A percentile compares a stretch with the other conserved stretches of the same genome.
Conservation (phyloP, 2,329 filamentous ascomycete genomes). For the Penicillium brevicompactum region DNA sequence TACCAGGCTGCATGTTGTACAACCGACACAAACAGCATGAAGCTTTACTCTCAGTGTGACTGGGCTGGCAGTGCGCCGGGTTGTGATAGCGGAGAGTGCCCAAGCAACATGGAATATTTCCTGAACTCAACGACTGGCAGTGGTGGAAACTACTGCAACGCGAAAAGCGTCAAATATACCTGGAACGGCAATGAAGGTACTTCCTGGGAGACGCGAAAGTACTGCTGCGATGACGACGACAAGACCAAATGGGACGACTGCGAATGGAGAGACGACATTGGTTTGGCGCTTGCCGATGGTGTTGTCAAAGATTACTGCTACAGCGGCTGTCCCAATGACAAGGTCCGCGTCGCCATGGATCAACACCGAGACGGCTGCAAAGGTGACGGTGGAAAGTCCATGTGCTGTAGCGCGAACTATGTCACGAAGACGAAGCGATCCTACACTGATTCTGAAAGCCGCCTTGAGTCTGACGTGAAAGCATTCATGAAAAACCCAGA, state of each 20-base stretch:
- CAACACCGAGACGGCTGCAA: neutral
- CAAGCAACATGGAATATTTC: neutral
- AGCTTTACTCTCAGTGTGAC: neutral
- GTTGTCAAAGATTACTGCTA: neutral
- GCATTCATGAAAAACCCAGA: neutral
- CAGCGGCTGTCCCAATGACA: neutral
- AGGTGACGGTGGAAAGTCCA: neutral
- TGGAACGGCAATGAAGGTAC: neutral
- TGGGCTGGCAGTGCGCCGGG: neutral
- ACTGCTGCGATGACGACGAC: neutral
- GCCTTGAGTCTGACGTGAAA: neutral
- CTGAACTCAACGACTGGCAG: neutral
- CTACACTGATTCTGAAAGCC: neutral
- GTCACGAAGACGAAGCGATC: neutral
- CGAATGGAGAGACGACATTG: neutral
- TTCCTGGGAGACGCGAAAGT: neutral
- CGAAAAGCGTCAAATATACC: neutral
- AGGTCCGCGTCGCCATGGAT: neutral
- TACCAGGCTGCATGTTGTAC: slow-evolving; percentile 10
- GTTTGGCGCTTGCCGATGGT: neutral
- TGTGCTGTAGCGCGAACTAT: neutral
- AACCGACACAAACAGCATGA: neutral
- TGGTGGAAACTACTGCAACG: neutral
- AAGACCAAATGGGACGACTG: neutral
- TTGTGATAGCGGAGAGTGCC: neutral